Evolutionary conservation across 768 basidiomycete genomes (phyloP).

Genomic region (Mycena latifolia): DNA sequence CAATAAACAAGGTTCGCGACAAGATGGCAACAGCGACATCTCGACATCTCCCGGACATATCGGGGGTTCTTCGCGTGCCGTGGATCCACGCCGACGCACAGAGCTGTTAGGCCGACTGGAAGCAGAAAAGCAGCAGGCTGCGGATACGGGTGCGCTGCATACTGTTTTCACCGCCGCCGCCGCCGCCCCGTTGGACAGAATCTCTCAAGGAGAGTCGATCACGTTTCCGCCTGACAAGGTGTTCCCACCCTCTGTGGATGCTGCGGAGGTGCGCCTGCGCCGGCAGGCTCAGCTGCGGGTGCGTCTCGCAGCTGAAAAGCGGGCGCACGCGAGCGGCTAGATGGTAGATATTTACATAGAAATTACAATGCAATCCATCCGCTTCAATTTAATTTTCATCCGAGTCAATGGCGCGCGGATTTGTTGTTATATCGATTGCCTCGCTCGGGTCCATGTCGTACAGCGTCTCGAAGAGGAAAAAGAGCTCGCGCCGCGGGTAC

Average conservation of each 20-base stretch:
- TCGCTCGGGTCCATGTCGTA: too few relatives aligned
- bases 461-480: too few relatives aligned
- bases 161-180: too few relatives aligned
- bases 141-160: slow-evolving; percentile 26
- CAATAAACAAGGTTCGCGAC: slow-evolving; percentile 29
- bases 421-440: not conserved
- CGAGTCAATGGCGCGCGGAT: too few relatives aligned
- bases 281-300: slow-evolving; percentile 61
- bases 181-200: slow-evolving; percentile 13
- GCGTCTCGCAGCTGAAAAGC: slow-evolving; percentile 61
- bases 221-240: slow-evolving; percentile 2
- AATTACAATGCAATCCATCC: too few relatives aligned
- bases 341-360: too few relatives aligned
- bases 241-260: slow-evolving; percentile 8
- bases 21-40: slow-evolving; percentile 32
- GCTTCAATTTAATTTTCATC: not conserved
- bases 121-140: slow-evolving; percentile 52
- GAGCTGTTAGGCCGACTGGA: slow-evolving; percentile 57
- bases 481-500: too few relatives aligned
- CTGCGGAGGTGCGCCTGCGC: slow-evolving; percentile 60
- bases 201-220: slow-evolving; percentile 23
- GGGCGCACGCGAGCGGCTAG: slow-evolving; percentile 16
- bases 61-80: not conserved
- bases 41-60: slow-evolving; percentile 21
- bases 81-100: slow-evolving; percentile 45